Evolutionary conservation across 2,329 filamentous ascomycete genomes (phyloP).

Genomic region (Huntiella abstrusa): DNA sequence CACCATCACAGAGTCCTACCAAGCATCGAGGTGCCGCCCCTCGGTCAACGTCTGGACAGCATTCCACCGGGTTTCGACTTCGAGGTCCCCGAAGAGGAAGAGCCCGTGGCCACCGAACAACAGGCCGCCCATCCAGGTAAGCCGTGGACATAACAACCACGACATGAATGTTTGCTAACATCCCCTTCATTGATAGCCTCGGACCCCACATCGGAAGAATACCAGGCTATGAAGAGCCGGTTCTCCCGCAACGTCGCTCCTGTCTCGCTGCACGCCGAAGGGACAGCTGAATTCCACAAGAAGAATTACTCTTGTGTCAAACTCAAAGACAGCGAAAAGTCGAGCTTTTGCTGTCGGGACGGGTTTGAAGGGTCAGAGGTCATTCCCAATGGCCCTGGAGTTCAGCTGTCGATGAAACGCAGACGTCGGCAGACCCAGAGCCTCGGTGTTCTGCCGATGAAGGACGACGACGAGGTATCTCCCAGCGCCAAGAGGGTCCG

Average conservation of each 20-base stretch:
- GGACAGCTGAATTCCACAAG: background rate
- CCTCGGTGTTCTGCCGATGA: constrained; percentile 4
- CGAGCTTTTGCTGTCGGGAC: constrained; percentile 6
- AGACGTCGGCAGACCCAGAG: constrained; percentile 1
- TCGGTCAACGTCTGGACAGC: no score
- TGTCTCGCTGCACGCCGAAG: background rate
- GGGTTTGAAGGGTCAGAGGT: constrained; percentile 10
- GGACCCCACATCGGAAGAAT: background rate
- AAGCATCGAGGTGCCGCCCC: no score
- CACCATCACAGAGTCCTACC: no score
- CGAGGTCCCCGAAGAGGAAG: no score
- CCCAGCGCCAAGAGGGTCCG: background rate
- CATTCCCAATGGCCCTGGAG: constrained; percentile 7
- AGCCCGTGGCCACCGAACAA: no score
- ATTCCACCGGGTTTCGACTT: no score
- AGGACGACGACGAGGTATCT: constrained; percentile 1
- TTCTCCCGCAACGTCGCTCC: background rate
- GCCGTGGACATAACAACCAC: no score
- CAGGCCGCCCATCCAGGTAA: no score
- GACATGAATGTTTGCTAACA: background rate
- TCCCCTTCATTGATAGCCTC: background rate
- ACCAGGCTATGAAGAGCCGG: background rate
- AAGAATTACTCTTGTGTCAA: background rate
- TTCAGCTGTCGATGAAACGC: constrained; percentile 8
- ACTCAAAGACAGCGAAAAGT: background rate